Conservation (phyloP, 2,329 filamentous ascomycete species). For the Aciculosporium take region DNA sequence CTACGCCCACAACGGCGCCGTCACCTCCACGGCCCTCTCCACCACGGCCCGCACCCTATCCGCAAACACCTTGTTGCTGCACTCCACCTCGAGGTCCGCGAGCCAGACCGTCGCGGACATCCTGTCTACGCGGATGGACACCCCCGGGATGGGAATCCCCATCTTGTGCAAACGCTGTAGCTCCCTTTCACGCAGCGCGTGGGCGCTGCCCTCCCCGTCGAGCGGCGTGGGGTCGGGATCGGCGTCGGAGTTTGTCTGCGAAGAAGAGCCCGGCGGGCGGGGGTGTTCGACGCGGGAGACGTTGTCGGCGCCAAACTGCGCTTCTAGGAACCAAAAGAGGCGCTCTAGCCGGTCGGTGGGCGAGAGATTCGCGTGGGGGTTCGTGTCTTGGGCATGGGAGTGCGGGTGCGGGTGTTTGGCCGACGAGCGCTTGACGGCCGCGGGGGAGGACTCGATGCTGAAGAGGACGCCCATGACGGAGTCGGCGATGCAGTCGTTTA, state of each 20-base stretch:
- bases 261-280: not conserved
- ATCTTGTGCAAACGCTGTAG: conserved; percentile 65
- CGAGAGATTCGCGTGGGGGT: conserved; percentile 59
- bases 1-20: conserved; percentile 56
- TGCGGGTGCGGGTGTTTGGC: conserved; percentile 19
- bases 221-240: conserved; percentile 7
- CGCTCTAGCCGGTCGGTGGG: conserved; percentile 68
- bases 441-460: conserved; percentile 84
- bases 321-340: conserved; percentile 90
- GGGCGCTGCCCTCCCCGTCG: conserved; percentile 24
- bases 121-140: conserved; percentile 78
- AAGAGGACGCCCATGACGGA: conserved; percentile 87
- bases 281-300: conserved; percentile 61
- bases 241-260: conserved; percentile 2
- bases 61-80: conserved; percentile 58
- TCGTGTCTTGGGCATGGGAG: conserved; percentile 27
- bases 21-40: conserved; percentile 77
- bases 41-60: conserved; percentile 82
- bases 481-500: conserved; percentile 97
- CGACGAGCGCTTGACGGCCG: conserved; percentile 64
- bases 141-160: conserved; percentile 80
- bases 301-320: conserved; percentile 79
- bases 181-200: conserved; percentile 51
- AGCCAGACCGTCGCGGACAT: conserved; percentile 82
- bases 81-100: conserved; percentile 83